Percentiles rank a stretch among this genome's conserved stretches.
These are phyloP conservation scores for Aspergillus incahuasiensis DNA, from an alignment of 495 filamentous ascomycete species.

Conservation along the genomic window DNA sequence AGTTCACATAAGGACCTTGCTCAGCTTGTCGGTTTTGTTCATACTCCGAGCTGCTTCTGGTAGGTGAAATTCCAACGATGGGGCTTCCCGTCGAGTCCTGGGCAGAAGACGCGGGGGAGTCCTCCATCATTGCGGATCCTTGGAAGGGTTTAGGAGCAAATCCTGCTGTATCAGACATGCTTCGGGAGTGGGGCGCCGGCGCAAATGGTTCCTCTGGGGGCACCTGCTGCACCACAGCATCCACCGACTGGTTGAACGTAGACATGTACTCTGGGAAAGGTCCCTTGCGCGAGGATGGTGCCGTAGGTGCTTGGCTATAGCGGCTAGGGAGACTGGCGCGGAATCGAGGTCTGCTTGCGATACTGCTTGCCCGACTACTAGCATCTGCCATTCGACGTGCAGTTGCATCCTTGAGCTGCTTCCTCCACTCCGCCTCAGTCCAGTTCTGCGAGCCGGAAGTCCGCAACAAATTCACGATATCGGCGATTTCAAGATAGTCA, in stretches of 20 bases:
- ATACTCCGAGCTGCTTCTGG: conserved; percentile 56
- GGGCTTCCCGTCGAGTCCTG: conserved; percentile 38
- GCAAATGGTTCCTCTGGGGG: conserved; percentile 35
- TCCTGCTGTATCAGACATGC: conserved; percentile 50
- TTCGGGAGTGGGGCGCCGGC: conserved; percentile 44
- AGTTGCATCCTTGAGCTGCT: conserved; percentile 83
- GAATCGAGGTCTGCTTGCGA: conserved; percentile 56
- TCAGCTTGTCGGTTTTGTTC: conserved; percentile 37
- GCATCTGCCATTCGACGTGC: conserved; percentile 63
- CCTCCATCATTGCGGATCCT: conserved; percentile 26
- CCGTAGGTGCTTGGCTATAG: conserved; percentile 28
- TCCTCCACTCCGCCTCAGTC: conserved; percentile 87
- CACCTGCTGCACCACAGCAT: conserved; percentile 31
- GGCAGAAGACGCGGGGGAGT: conserved; percentile 28
- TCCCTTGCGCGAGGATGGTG: conserved; percentile 38
- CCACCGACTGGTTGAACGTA: conserved; percentile 36
- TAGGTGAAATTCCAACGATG: conserved; percentile 27
- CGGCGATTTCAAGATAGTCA: conserved; percentile 84
- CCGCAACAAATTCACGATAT: conserved; percentile 74
- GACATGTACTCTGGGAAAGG: conserved; percentile 48
- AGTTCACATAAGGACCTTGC: conserved; percentile 12
- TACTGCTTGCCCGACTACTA: conserved; percentile 52
- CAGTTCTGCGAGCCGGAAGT: conserved; percentile 72
- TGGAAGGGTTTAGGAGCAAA: conserved; percentile 19
- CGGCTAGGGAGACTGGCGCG: conserved; percentile 62